Percentiles rank a stretch among this genome's conserved stretches.
phyloP scores from a whole-genome alignment of 129 eudicot species.

The Arctium lappa region DNA sequence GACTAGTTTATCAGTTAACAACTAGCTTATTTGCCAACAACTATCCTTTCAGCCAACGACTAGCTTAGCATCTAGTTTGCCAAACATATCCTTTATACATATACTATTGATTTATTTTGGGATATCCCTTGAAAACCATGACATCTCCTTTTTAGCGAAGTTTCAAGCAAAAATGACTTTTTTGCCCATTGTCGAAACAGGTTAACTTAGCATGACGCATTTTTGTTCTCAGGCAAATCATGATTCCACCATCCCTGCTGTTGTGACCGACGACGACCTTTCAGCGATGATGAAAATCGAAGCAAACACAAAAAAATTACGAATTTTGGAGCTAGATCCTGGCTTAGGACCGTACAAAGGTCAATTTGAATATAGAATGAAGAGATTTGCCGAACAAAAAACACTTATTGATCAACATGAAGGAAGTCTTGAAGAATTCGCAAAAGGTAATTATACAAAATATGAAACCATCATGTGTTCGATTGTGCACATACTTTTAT shows the following conservation, averaged over 20 bases:
- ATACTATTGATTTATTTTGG: neutral
- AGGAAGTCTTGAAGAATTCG: conserved; percentile 83
- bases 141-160: neutral
- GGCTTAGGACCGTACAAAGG: conserved; percentile 63
- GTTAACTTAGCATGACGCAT: conserved; percentile 5
- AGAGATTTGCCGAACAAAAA: conserved; percentile 69
- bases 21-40: no score
- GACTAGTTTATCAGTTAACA: no score
- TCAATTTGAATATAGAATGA: conserved; percentile 66
- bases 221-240: conserved; percentile 38
- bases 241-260: conserved; percentile 40
- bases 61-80: neutral
- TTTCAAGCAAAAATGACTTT: neutral
- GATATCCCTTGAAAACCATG: neutral
- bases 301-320: conserved; percentile 35
- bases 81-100: neutral
- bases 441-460: conserved; percentile 57
- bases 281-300: conserved; percentile 35
- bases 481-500: no score
- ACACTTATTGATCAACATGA: conserved; percentile 68
- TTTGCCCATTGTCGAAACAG: neutral
- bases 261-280: conserved; percentile 55
- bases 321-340: conserved; percentile 62
- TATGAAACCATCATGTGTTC: neutral
- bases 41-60: no score